Base-by-base conservation (phyloP, 768 basidiomycete genomes). In the Boletus eberwhitei region DNA sequence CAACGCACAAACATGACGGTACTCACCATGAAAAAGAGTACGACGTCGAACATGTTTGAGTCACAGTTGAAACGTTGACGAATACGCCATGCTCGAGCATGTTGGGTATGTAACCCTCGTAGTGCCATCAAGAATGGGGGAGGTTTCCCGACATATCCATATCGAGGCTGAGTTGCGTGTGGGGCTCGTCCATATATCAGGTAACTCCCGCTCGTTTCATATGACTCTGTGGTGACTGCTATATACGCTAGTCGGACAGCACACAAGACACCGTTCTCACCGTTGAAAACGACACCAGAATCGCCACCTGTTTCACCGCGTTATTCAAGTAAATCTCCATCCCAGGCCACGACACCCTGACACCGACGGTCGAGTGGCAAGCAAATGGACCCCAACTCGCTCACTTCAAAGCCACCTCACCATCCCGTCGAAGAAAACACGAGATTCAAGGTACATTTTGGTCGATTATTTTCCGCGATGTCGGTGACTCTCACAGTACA, bases 371-470 rank as follows among this genome's bases (percentile, higher is more conserved):
- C 9, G 4, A n/a, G 22, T n/a, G 21, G 22, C 37, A 13, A 37
- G n/a, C 19, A 5, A 5, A 65, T 68, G 66, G 59, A 67, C 19
- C 26, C 53, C 38, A 54, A 44, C 54, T 6, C 47, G 7, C 26
- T 52, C 41, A 26, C 54, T 22, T 17, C 54, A n/a, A 69, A 61
- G 29, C 45, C 46, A 38, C 54, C 42, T 5, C 51, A 48, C 24
- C 58, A 38, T 43, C 39, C 58, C 0, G 52, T 43, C 0, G 68
- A 71, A 42, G 68, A 71, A 21, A 55, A 50, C 41, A 24, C 46
- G 11, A 62, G 55, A 55, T 51, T 58, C 59, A 70, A 66, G 66
- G 70, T 71, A 57, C 11, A 53, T 7, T 32, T 39, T n/a, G 8
- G 14, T 46, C 39, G 22, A 40, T 48, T 11, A 6, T 44, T 11